These are phyloP conservation scores for Globisporangium recalcitrans DNA, from an alignment of 352 stramenopile genomes.

Conservation along the genomic window DNA sequence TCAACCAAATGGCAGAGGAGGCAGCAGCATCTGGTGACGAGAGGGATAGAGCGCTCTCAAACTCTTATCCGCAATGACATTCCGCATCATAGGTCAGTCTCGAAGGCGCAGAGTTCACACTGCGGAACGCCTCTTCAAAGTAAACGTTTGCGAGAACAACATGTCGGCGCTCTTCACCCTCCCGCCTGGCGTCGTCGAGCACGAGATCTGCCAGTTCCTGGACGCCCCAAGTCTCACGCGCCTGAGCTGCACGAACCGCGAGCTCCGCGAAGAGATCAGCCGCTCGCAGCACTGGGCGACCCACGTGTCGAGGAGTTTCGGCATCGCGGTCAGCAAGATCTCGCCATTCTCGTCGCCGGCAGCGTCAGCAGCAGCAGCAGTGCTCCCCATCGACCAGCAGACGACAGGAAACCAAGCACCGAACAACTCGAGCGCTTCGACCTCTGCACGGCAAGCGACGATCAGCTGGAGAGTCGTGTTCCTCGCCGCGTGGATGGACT, in stretches of 20 bases:
- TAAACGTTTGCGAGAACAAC: background rate
- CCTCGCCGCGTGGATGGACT: slow-evolving; percentile 33
- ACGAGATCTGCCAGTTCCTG: slow-evolving; percentile 39
- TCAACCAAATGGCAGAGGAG: background rate
- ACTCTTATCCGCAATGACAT: background rate
- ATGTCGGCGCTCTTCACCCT: slow-evolving; percentile 25
- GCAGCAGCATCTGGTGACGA: background rate
- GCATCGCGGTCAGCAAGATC: slow-evolving; percentile 29
- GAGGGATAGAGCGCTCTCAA: background rate
- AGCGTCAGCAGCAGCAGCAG: background rate
- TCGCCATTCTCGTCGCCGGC: background rate
- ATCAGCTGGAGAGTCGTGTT: slow-evolving; percentile 50
- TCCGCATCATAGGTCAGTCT: background rate
- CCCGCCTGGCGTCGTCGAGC: slow-evolving; percentile 34
- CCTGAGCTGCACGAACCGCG: slow-evolving; percentile 29
- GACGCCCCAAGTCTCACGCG: slow-evolving; percentile 31
- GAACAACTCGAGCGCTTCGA: background rate
- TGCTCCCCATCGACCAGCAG: background rate
- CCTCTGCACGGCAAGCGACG: background rate
- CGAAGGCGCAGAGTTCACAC: background rate
- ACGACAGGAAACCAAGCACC: background rate
- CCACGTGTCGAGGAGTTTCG: slow-evolving; percentile 38
- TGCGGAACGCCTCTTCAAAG: background rate
- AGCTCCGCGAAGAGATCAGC: slow-evolving; percentile 28
- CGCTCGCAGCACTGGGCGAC: slow-evolving; percentile 33